Percentiles rank a stretch among this genome's conserved stretches.
phyloP scores from a whole-genome alignment of 129 eudicot genomes.

The Helianthus tuberosus region DNA sequence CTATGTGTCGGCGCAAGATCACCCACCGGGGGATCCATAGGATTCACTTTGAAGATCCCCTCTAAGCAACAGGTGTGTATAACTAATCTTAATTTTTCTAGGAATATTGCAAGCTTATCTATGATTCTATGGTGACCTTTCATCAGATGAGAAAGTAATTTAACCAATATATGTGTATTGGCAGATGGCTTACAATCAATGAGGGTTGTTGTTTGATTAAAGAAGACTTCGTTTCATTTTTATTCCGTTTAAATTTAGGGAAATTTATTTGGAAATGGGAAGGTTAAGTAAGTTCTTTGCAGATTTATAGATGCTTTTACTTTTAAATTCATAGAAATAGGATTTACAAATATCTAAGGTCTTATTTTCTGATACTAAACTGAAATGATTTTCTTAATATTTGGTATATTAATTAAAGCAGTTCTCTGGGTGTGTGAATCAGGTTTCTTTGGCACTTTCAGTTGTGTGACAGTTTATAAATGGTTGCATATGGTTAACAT shows the following conservation, averaged over 20 bases:
- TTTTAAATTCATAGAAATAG: neutral
- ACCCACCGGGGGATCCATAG: slow-evolving; percentile 37
- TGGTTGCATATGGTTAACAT: neutral
- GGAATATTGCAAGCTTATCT: neutral
- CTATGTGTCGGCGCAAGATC: slow-evolving; percentile 47
- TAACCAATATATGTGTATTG: neutral
- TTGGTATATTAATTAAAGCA: too few relatives aligned
- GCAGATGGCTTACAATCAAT: neutral
- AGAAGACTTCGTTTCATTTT: neutral
- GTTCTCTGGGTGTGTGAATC: neutral
- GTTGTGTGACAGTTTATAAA: neutral
- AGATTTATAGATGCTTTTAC: neutral
- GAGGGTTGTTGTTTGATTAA: neutral
- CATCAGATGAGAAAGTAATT: neutral
- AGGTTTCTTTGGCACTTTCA: neutral
- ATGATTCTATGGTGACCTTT: neutral
- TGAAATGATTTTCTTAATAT: neutral
- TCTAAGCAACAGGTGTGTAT: slow-evolving; percentile 19
- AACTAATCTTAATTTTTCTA: neutral
- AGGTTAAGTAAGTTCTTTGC: neutral
- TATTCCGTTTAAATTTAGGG: neutral
- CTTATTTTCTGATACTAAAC: neutral
- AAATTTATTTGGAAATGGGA: too few relatives aligned
- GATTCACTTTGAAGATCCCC: slow-evolving; percentile 48
- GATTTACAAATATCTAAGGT: too few relatives aligned